Conservation (phyloP, 345 rosid species). For the Clarkia xantiana region DNA sequence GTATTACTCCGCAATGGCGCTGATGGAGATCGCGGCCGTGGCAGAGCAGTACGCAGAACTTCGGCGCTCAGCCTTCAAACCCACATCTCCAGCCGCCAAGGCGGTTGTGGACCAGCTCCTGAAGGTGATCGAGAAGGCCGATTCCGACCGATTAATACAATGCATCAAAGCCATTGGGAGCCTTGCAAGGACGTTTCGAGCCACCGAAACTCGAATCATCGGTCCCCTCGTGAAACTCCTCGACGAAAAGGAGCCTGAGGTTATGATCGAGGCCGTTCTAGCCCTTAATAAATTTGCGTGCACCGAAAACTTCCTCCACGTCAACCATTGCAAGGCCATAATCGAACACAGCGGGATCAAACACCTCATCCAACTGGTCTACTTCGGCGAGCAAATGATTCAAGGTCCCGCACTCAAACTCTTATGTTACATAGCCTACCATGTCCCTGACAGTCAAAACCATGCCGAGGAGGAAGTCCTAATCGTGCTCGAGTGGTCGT, state of each 20-base stretch:
- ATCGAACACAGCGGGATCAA: constrained; percentile 9
- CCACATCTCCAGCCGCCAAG: constrained; percentile 13
- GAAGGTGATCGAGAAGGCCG: constrained; percentile 7
- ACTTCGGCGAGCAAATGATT: constrained; percentile 8
- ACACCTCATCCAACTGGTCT: constrained; percentile 7
- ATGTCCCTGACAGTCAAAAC: constrained; percentile 10
- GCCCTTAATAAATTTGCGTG: constrained; percentile 12
- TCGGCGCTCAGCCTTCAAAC: constrained; percentile 12
- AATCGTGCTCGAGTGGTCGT: constrained; percentile 17
- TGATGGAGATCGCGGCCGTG: constrained; percentile 14
- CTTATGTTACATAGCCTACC: constrained; percentile 10
- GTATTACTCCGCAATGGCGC: constrained; percentile 10
- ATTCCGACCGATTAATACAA: constrained; percentile 2
- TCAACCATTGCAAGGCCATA: constrained; percentile 8
- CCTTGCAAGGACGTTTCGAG: constrained; percentile 14
- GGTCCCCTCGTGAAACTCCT: constrained; percentile 12
- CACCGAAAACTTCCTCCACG: constrained; percentile 9
- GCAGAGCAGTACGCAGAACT: constrained; percentile 12
- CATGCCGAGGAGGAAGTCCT: constrained; percentile 11
- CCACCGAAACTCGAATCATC: constrained; percentile 11
- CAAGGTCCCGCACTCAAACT: constrained; percentile 6
- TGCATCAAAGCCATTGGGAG: constrained; percentile 11
- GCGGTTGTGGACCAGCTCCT: constrained; percentile 14
- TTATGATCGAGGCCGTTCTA: constrained; percentile 8
- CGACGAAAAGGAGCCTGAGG: constrained; percentile 6